Evolutionary conservation across 305 asterid genomes (phyloP).

Genomic region (Fraxinus latifolia): DNA sequence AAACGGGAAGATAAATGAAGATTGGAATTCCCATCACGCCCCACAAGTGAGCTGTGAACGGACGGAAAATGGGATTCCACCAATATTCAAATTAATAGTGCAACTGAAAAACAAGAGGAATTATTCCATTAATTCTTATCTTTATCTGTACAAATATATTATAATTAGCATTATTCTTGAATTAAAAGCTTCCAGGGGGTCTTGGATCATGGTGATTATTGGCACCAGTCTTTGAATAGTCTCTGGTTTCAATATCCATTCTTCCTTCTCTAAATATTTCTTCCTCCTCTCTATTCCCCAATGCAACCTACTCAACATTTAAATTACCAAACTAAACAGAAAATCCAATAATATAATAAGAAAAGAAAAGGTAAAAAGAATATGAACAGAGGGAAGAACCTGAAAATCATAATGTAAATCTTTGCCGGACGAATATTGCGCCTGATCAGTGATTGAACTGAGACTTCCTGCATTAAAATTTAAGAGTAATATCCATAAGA

Average conservation of each 20-base stretch:
- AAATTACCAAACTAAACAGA: neutral
- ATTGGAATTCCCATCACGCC: too few species aligned
- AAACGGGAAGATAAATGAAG: too few species aligned
- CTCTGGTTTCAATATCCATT: constrained; percentile 34
- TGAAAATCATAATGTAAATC: constrained; percentile 22
- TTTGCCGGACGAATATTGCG: constrained; percentile 10
- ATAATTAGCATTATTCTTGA: neutral
- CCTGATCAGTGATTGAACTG: constrained; percentile 9
- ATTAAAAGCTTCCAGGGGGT: constrained; percentile 37
- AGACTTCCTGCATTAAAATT: constrained; percentile 39
- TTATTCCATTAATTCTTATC: neutral
- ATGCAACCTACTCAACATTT: neutral
- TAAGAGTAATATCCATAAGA: neutral
- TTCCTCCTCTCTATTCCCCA: neutral
- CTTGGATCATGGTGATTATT: constrained; percentile 50
- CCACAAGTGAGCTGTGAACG: too few species aligned
- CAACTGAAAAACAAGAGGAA: neutral
- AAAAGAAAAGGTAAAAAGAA: neutral
- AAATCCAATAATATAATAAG: neutral
- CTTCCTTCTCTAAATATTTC: constrained; percentile 16
- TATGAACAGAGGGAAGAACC: constrained; percentile 1
- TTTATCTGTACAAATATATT: neutral
- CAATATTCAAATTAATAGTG: neutral
- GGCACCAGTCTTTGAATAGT: constrained; percentile 55
- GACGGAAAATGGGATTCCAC: neutral